phyloP scores from a whole-genome alignment of 805 yeast species.

The Candida insectorum region DNA sequence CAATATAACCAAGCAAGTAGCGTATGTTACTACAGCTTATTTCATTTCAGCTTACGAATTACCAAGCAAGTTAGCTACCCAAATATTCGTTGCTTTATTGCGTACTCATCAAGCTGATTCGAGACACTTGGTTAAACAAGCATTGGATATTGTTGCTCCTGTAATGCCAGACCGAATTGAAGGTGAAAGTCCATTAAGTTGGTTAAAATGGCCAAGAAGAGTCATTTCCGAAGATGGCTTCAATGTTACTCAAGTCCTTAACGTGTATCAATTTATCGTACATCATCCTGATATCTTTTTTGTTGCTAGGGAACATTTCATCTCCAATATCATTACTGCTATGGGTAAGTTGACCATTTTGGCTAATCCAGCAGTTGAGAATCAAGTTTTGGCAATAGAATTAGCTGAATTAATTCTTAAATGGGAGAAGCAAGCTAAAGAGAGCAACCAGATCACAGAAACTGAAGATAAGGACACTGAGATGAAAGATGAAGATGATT shows the following conservation, averaged over 20 bases:
- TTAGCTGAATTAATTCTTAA: slow-evolving; percentile 77
- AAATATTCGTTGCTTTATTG: slow-evolving; percentile 85
- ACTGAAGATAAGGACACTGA: slow-evolving; percentile 3
- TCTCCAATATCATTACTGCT: slow-evolving; percentile 83
- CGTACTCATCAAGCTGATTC: slow-evolving; percentile 85
- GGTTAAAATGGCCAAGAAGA: slow-evolving; percentile 95
- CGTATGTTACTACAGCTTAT: slow-evolving; percentile 82
- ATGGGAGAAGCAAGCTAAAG: slow-evolving; percentile 69
- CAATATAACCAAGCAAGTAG: slow-evolving; percentile 83
- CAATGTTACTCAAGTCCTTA: slow-evolving; percentile 79
- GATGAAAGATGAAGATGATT: slow-evolving; percentile 22
- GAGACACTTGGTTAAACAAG: slow-evolving; percentile 77
- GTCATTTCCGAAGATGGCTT: slow-evolving; percentile 88
- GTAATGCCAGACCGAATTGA: slow-evolving; percentile 69
- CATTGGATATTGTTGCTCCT: slow-evolving; percentile 85
- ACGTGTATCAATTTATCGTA: slow-evolving; percentile 84
- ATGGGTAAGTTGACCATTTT: slow-evolving; percentile 85
- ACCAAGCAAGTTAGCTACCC: slow-evolving; percentile 83
- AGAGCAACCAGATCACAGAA: slow-evolving; percentile 1
- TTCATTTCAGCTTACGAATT: slow-evolving; percentile 88
- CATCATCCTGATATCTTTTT: slow-evolving; percentile 82
- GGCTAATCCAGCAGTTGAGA: slow-evolving; percentile 75
- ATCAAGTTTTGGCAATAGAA: slow-evolving; percentile 83
- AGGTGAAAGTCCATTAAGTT: slow-evolving; percentile 53
- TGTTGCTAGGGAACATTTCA: slow-evolving; percentile 82